Conservation (phyloP, 768 basidiomycete species). For the Serendipita indica region DNA sequence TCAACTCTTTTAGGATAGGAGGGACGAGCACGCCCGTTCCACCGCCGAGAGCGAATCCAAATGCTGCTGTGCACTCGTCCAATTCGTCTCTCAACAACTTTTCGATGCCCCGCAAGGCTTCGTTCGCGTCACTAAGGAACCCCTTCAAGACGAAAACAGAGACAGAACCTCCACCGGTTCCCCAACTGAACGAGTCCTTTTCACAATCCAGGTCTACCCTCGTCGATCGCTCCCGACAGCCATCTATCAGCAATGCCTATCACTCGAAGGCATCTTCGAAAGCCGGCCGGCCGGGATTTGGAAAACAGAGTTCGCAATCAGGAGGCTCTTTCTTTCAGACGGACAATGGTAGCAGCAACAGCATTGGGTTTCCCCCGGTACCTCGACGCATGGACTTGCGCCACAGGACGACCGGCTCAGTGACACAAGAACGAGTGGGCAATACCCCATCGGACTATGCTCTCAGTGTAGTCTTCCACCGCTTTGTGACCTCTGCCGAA, state of each 20-base stretch:
- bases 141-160: slow-evolving; percentile 56
- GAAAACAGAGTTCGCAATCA: slow-evolving; percentile 1
- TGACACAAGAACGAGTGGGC: slow-evolving; percentile 58
- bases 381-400: neutral
- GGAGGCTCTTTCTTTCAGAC: slow-evolving; percentile 34
- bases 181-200: slow-evolving; percentile 49
- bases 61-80: slow-evolving; percentile 38
- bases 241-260: slow-evolving; percentile 15
- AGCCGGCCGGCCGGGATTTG: slow-evolving; percentile 24
- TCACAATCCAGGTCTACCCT: slow-evolving; percentile 68
- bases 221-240: slow-evolving; percentile 45
- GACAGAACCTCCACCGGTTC: slow-evolving; percentile 56
- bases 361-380: slow-evolving; percentile 19
- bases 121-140: slow-evolving; percentile 75
- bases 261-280: slow-evolving; percentile 22
- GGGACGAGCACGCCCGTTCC: slow-evolving; percentile 19
- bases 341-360: slow-evolving; percentile 52
- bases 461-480: slow-evolving; percentile 73
- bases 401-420: slow-evolving; percentile 50
- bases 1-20: slow-evolving; percentile 41
- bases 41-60: slow-evolving; percentile 19
- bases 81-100: slow-evolving; percentile 50
- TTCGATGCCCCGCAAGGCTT: slow-evolving; percentile 65
- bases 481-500: slow-evolving; percentile 69
- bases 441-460: slow-evolving; percentile 78